Evolutionary conservation across 2,329 filamentous ascomycete species (phyloP), one percentile per base, ranked within the genome.

Genomic region (Penicillium sp.): DNA sequence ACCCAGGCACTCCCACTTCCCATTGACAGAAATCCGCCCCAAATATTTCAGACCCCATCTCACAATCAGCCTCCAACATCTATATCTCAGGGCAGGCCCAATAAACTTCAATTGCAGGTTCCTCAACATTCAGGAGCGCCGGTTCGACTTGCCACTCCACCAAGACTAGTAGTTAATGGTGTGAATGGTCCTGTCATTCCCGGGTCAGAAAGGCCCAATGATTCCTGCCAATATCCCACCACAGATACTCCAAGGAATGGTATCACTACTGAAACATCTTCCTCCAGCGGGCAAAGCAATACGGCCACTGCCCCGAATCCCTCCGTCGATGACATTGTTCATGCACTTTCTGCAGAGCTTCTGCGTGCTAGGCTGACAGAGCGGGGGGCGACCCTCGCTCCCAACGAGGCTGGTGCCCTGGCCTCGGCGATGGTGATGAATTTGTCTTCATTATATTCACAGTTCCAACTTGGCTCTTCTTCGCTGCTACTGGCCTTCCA

Each of bases 61-160:
- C 66, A 71, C 42, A 63, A 68, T 33, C 71, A 71, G 42, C 69
- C 63, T 23, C 67, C 67, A 25, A 71, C 61, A 13, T 67, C 68
- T 1, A 58, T 69, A 19, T 54, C 60, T 29, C 61, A 64, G 33
- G 62, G 65, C 9, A 69, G 70, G 52, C 75, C 76, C 12, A 69
- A 68, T 40, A 78, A 75, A 57, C 71, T 79, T 47, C 77, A 78
- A 51, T 60, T 79, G 19, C 76, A 77, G 62, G 77, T 78, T 31
- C 77, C 77, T 8, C 72, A 74, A 41, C 71, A 75, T 42, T 58
- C 70, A 9, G 76, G 77, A 8, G 72, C 68, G 0, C 76, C 77
- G 5, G 71, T 79, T 7, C 72, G 76, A 23, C 71, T 79, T 41
- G 77, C 76, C 15, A 78, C 77, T 0, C 77, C 77, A 15, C 76